Evolutionary conservation across 345 rosid genomes (phyloP).

Genomic region (Lepidium sativum): DNA sequence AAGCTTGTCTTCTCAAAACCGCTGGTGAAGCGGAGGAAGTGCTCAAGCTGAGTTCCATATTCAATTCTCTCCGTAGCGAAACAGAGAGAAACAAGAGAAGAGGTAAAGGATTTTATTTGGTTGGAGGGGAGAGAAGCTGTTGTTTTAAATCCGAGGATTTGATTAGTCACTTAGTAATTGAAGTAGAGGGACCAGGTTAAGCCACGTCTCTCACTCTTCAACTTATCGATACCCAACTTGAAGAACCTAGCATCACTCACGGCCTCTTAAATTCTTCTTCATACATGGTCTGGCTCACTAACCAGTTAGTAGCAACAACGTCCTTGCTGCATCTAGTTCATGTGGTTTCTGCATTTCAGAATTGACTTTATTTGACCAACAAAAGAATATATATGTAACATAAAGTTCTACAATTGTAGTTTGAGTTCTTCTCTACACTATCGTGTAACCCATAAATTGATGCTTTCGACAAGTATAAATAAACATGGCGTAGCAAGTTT

Average conservation of each 20-base stretch:
- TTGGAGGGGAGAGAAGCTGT: constrained; percentile 39
- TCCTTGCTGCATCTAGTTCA: too few species aligned
- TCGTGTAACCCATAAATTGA: not conserved
- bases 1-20: constrained; percentile 22
- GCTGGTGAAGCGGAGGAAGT: constrained; percentile 30
- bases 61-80: constrained; percentile 23
- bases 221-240: constrained; percentile 11
- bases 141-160: constrained; percentile 1
- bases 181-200: constrained; percentile 25
- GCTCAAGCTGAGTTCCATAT: constrained; percentile 48
- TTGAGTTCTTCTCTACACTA: not conserved
- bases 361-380: not conserved
- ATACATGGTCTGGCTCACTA: not conserved
- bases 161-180: too few species aligned
- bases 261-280: not conserved
- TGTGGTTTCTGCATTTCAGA: too few species aligned
- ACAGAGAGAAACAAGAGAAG: constrained; percentile 4
- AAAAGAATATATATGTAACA: not conserved
- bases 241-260: not conserved
- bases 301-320: not conserved
- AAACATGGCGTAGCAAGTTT: constrained; percentile 18
- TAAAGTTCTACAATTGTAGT: not conserved
- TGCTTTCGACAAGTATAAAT: constrained; percentile 3
- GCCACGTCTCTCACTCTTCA: constrained; percentile 31
- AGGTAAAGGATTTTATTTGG: constrained; percentile 24